Conservation (phyloP, 2,329 filamentous ascomycete genomes). For the Ophiostoma australiae region DNA sequence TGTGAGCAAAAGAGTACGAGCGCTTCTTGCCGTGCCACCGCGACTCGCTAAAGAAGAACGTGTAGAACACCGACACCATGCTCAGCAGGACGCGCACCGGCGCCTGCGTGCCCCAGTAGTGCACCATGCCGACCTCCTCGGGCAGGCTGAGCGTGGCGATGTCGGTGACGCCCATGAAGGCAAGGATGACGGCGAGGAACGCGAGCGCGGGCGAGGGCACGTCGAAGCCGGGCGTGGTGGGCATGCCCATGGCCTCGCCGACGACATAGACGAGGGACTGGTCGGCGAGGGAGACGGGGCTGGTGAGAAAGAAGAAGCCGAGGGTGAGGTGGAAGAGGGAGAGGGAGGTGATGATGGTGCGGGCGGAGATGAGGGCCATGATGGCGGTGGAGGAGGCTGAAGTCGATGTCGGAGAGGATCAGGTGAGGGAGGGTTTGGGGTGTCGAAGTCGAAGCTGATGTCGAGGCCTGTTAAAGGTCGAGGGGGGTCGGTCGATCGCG, state of each 20-base stretch:
- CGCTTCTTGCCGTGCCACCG: constrained; percentile 35
- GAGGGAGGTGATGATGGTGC: constrained; percentile 73
- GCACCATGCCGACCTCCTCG: constrained; percentile 59
- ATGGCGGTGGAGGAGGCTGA: constrained; percentile 27
- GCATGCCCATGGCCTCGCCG: constrained; percentile 78
- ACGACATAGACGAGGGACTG: constrained; percentile 76
- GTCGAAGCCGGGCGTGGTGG: constrained; percentile 62
- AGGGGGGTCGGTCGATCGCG: not conserved
- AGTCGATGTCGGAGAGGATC: not conserved
- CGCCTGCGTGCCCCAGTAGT: constrained; percentile 63
- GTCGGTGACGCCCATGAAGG: constrained; percentile 57
- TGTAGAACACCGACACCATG: constrained; percentile 58
- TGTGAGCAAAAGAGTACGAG: constrained; percentile 38
- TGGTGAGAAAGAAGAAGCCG: constrained; percentile 76
- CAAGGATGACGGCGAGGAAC: constrained; percentile 65
- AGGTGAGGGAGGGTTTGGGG: not conserved
- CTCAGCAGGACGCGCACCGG: constrained; percentile 63
- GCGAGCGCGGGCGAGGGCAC: constrained; percentile 65
- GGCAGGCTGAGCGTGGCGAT: constrained; percentile 62
- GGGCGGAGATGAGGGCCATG: constrained; percentile 79
- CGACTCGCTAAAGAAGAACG: constrained; percentile 54
- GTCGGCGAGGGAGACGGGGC: constrained; percentile 66
- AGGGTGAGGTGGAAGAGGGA: constrained; percentile 80
- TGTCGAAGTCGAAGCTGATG: not conserved
- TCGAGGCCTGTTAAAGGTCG: not conserved